Evolutionary conservation across 2,329 filamentous ascomycete genomes (phyloP).

Genomic region (Diplodia sapinea): DNA sequence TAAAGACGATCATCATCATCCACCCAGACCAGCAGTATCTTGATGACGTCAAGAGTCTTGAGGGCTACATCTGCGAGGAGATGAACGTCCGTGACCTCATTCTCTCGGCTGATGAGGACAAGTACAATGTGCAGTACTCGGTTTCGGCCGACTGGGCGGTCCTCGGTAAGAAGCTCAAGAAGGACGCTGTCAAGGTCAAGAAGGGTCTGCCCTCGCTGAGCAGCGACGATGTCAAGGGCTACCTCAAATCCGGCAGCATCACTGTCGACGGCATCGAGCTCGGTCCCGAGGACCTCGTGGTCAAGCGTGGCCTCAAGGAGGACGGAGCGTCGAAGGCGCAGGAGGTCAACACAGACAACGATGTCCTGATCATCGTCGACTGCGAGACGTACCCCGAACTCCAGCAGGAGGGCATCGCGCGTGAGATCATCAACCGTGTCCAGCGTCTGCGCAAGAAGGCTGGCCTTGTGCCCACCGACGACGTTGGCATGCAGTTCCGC

Average conservation of each 20-base stretch:
- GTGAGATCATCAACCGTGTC: constrained; percentile 91
- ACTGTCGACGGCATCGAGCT: constrained; percentile 85
- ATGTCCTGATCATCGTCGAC: constrained; percentile 91
- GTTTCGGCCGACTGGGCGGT: constrained; percentile 91
- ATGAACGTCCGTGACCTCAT: constrained; percentile 87
- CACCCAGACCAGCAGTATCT: constrained; percentile 83
- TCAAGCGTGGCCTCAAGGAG: constrained; percentile 79
- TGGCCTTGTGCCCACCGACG: constrained; percentile 86
- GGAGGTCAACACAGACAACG: constrained; percentile 86
- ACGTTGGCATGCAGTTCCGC: constrained; percentile 92
- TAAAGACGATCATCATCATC: constrained; percentile 88
- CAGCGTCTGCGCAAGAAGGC: constrained; percentile 94
- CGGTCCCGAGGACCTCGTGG: constrained; percentile 79
- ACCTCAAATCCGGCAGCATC: constrained; percentile 74
- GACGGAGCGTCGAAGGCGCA: constrained; percentile 73
- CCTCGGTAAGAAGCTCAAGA: constrained; percentile 96
- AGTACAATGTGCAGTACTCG: constrained; percentile 91
- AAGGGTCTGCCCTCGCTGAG: constrained; percentile 82
- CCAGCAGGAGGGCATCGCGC: constrained; percentile 83
- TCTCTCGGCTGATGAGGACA: constrained; percentile 82
- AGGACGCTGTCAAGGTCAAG: constrained; percentile 89
- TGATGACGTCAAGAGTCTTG: constrained; percentile 81
- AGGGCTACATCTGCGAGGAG: constrained; percentile 90
- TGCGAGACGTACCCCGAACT: constrained; percentile 81
- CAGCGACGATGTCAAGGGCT: constrained; percentile 80